Percentiles rank a stretch among this genome's conserved stretches.
Evolutionary conservation across 2,329 filamentous ascomycete species (phyloP).

Genomic region (Daldinia eschscholtzii): DNA sequence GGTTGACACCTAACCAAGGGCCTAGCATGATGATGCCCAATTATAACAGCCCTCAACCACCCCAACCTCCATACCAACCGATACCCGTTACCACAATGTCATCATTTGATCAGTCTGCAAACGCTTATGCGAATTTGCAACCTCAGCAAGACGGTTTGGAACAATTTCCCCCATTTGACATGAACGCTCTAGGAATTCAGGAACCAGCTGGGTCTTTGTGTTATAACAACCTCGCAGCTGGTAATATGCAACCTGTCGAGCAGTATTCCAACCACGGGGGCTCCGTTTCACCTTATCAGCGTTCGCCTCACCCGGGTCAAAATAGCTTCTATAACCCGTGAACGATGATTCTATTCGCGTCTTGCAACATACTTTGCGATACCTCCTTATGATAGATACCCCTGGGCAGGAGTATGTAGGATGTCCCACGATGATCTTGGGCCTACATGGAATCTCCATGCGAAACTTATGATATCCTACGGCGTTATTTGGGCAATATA

Average conservation of each 20-base stretch:
- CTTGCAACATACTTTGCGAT: constrained; percentile 29
- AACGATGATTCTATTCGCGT: constrained; percentile 31
- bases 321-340: constrained; percentile 53
- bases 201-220: constrained; percentile 48
- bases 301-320: constrained; percentile 57
- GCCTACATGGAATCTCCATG: constrained; percentile 11
- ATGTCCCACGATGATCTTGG: constrained; percentile 16
- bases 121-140: constrained; percentile 52
- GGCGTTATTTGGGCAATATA: constrained; percentile 33
- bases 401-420: constrained; percentile 39
- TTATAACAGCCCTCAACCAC: constrained; percentile 33
- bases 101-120: constrained; percentile 46
- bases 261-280: constrained; percentile 57
- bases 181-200: constrained; percentile 57
- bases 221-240: constrained; percentile 54
- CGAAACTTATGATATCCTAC: constrained; percentile 32
- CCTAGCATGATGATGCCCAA: constrained; percentile 45
- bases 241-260: constrained; percentile 49
- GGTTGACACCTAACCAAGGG: constrained; percentile 39
- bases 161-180: constrained; percentile 52
- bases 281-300: constrained; percentile 59
- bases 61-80: constrained; percentile 49
- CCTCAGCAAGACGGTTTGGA: constrained; percentile 50
- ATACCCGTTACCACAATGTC: constrained; percentile 52
- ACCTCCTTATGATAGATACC: constrained; percentile 43